A percentile compares a stretch with the other conserved stretches of the same genome.
These are phyloP conservation scores for Cladosporium cucumerinum DNA, from an alignment of 2,329 filamentous ascomycete genomes.

Conservation along the genomic window DNA sequence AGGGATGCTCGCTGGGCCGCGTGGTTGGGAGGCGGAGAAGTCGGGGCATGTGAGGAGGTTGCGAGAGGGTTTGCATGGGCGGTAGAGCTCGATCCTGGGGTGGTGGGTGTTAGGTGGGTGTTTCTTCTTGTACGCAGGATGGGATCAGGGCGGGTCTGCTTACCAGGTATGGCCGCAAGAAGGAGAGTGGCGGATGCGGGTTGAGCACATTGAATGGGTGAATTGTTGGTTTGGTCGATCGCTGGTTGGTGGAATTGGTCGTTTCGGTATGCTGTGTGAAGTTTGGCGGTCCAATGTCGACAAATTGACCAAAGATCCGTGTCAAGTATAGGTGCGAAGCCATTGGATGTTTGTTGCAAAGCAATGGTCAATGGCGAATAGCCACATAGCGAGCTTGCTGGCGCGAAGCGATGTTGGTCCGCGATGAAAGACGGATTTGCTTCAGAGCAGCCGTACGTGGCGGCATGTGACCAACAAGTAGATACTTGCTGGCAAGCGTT, in stretches of 20 bases:
- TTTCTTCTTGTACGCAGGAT: background rate
- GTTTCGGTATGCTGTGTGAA: background rate
- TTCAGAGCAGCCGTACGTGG: background rate
- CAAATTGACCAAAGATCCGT: background rate
- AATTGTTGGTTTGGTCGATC: background rate
- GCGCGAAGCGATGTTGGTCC: background rate
- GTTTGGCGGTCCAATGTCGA: background rate
- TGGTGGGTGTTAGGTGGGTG: background rate
- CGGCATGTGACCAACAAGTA: background rate
- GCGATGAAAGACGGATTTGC: background rate
- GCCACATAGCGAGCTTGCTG: background rate
- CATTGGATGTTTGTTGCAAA: background rate
- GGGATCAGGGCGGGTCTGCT: background rate
- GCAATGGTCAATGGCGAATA: background rate
- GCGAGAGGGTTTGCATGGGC: slow-evolving; percentile 41
- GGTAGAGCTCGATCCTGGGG: slow-evolving; percentile 41
- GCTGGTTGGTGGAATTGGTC: background rate
- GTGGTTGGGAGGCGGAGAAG: slow-evolving; percentile 29
- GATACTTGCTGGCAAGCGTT: background rate
- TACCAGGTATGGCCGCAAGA: slow-evolving; percentile 49
- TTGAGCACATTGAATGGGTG: slow-evolving; percentile 44
- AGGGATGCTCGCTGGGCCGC: slow-evolving; percentile 26
- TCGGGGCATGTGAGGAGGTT: slow-evolving; percentile 43
- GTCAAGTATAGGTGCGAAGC: background rate
- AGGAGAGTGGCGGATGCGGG: slow-evolving; percentile 43